phyloP scores from a whole-genome alignment of 2,329 filamentous ascomycete species.

The Stachybotrys chartarum region DNA sequence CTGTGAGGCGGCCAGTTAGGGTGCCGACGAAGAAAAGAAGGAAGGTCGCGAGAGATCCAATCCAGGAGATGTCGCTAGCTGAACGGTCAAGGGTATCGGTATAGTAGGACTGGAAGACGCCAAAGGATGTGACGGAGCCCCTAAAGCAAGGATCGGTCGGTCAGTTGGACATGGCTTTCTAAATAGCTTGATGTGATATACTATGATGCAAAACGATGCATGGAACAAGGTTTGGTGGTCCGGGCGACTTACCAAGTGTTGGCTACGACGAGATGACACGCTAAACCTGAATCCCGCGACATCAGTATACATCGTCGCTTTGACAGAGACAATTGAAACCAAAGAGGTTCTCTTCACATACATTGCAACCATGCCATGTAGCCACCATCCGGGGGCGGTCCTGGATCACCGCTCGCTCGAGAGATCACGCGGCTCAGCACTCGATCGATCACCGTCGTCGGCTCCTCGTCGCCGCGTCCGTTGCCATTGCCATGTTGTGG shows the following conservation, averaged over 20 bases:
- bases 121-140: conserved; percentile 49
- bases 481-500: background rate
- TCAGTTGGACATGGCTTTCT: background rate
- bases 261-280: conserved; percentile 37
- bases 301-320: background rate
- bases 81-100: conserved; percentile 26
- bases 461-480: background rate
- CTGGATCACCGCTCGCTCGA: conserved; percentile 30
- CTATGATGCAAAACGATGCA: background rate
- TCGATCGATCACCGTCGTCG: conserved; percentile 20
- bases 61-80: conserved; percentile 43
- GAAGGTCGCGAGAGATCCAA: conserved; percentile 44
- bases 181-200: background rate
- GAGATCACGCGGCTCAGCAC: conserved; percentile 34
- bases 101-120: conserved; percentile 50
- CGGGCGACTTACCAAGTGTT: conserved; percentile 36
- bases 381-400: conserved; percentile 45
- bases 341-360: too few relatives aligned
- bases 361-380: conserved; percentile 35
- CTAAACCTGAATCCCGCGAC: conserved; percentile 2
- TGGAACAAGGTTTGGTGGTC: background rate
- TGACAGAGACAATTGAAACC: too few relatives aligned
- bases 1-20: conserved; percentile 42
- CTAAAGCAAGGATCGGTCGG: conserved; percentile 7
- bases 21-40: conserved; percentile 46